These are phyloP conservation scores for Kalanchoe fedtschenkoi DNA, from an alignment of 164 flowering plant genomes.

Conservation along the genomic window DNA sequence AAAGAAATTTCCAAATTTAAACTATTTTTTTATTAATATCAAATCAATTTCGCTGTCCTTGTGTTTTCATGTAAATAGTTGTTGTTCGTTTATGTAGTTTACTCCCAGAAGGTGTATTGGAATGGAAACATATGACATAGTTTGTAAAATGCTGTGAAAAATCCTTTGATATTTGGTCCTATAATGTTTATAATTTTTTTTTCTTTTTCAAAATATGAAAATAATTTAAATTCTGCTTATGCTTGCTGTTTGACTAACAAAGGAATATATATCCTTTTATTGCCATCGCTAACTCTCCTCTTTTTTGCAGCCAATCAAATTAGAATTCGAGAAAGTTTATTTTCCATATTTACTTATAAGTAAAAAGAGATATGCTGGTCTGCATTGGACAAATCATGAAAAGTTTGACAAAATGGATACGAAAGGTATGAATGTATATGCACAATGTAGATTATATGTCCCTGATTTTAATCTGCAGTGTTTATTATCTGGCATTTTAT, in stretches of 20 bases:
- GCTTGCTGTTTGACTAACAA: not conserved
- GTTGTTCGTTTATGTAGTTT: too few relatives aligned
- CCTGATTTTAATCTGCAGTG: constrained; percentile 3
- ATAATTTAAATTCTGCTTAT: not conserved
- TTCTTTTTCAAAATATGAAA: too few relatives aligned
- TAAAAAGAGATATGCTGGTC: constrained; percentile 99
- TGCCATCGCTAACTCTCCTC: not conserved
- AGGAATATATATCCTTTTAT: not conserved
- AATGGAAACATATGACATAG: too few relatives aligned
- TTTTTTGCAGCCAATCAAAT: constrained; percentile 75
- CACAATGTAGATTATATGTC: not conserved
- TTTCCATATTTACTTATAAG: constrained; percentile 89
- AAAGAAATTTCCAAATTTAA: too few relatives aligned
- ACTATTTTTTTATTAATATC: not conserved
- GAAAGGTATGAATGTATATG: constrained; percentile 44
- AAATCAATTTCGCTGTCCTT: too few relatives aligned
- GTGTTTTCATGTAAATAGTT: too few relatives aligned
- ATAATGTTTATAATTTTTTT: too few relatives aligned
- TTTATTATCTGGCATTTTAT: constrained; percentile 12
- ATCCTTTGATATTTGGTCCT: too few relatives aligned
- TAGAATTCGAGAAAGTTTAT: constrained; percentile 98
- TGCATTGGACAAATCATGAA: constrained; percentile 79
- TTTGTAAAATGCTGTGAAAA: too few relatives aligned
- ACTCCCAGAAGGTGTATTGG: too few relatives aligned
- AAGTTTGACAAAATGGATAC: constrained; percentile 99